A percentile compares a stretch with the other conserved stretches of the same genome.
Evolutionary conservation across 805 yeast genomes (phyloP).

Genomic region (Candida insectorum): DNA sequence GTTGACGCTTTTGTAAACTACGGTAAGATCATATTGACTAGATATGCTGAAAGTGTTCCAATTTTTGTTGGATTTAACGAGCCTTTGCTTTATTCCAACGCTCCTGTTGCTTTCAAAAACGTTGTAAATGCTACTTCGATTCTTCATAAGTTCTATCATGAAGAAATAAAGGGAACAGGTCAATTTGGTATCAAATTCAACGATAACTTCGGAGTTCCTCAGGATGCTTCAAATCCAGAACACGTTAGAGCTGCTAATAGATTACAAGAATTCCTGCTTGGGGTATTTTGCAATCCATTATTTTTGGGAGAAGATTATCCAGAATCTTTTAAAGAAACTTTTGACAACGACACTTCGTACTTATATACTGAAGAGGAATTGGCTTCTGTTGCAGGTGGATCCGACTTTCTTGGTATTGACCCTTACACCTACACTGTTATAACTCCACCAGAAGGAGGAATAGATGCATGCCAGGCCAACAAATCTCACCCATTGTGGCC

Average conservation of each 20-base stretch:
- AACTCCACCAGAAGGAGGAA: conserved; percentile 18
- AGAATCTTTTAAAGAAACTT: conserved; percentile 16
- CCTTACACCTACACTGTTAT: conserved; percentile 22
- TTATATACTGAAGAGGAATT: conserved; percentile 24
- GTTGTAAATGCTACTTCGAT: conserved; percentile 22
- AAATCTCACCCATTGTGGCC: conserved; percentile 21
- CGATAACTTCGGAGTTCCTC: conserved; percentile 24
- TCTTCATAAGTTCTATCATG: conserved; percentile 20
- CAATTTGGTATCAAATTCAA: conserved; percentile 23
- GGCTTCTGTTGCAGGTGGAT: conserved; percentile 16
- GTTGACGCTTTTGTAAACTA: conserved; percentile 29
- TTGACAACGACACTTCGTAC: conserved; percentile 12
- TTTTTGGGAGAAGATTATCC: conserved; percentile 28
- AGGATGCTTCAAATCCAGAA: conserved; percentile 17
- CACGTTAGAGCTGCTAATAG: conserved; percentile 24
- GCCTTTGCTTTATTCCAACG: conserved; percentile 19
- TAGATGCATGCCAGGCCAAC: conserved; percentile 21
- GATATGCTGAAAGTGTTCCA: conserved; percentile 26
- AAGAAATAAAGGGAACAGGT: conserved; percentile 21
- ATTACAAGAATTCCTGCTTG: conserved; percentile 20
- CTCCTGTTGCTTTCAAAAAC: conserved; percentile 20
- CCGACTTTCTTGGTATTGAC: conserved; percentile 32
- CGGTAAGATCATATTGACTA: conserved; percentile 26
- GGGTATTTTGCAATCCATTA: conserved; percentile 26
- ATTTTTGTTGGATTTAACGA: conserved; percentile 30